Evolutionary conservation across 2,329 filamentous ascomycete genomes (phyloP).

Genomic region (Aspergillus novofumigatus): DNA sequence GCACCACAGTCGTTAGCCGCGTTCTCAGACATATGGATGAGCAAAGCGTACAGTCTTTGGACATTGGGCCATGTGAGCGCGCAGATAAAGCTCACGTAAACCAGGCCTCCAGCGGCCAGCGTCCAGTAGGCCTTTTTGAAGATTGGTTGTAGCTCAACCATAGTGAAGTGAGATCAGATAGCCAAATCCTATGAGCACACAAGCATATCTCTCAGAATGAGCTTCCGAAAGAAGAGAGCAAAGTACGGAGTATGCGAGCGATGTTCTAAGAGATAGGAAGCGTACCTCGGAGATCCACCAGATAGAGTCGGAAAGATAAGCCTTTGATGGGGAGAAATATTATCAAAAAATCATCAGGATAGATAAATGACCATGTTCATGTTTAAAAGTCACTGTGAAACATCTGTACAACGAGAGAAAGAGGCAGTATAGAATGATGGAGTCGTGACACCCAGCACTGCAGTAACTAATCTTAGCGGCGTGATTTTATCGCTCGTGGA

Average conservation of each 20-base stretch:
- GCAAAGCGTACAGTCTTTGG: constrained; percentile 68
- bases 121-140: constrained; percentile 53
- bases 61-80: constrained; percentile 64
- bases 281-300: background rate
- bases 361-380: background rate
- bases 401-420: background rate
- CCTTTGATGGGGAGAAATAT: background rate
- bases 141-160: constrained; percentile 41
- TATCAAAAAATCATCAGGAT: background rate
- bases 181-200: background rate
- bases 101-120: constrained; percentile 55
- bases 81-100: constrained; percentile 65
- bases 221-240: background rate
- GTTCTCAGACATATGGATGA: background rate
- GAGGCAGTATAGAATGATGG: background rate
- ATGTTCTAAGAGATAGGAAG: background rate
- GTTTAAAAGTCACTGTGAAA: background rate
- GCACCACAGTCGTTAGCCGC: background rate
- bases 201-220: background rate
- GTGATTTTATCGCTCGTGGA: background rate
- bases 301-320: background rate
- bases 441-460: background rate
- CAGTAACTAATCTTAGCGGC: background rate
- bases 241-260: background rate
- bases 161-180: constrained; percentile 6